Percentiles rank a stretch among this genome's conserved stretches.
Conservation (phyloP, 2,329 filamentous ascomycete genomes). For the Epichloe hybrida region DNA sequence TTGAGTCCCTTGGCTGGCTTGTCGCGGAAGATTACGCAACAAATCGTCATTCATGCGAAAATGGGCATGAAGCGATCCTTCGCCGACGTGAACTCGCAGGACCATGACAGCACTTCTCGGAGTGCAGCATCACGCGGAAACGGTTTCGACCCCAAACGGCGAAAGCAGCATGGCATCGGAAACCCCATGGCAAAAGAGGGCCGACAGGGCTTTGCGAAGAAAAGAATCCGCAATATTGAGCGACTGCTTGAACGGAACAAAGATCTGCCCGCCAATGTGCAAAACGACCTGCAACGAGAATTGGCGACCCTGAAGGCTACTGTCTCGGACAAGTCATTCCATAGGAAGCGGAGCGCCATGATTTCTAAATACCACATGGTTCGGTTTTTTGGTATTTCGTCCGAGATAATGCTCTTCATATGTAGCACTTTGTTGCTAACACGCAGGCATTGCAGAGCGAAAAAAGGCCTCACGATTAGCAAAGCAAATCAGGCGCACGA, state of each 20-base stretch:
- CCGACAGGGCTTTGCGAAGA: constrained; percentile 51
- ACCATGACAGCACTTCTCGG: not conserved
- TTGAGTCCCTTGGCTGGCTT: not conserved
- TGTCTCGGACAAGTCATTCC: constrained; percentile 42
- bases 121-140: not conserved
- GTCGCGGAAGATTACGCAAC: not conserved
- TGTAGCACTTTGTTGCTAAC: not conserved
- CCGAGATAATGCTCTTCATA: not conserved
- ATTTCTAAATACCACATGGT: constrained; percentile 74
- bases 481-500: constrained; percentile 49
- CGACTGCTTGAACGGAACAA: constrained; percentile 48
- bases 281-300: constrained; percentile 59
- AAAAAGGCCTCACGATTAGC: constrained; percentile 57
- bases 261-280: constrained; percentile 53
- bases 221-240: constrained; percentile 55
- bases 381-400: constrained; percentile 57
- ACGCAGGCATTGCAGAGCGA: constrained; percentile 35
- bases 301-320: constrained; percentile 53
- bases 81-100: constrained; percentile 14
- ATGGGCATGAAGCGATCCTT: constrained; percentile 21
- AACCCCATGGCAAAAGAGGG: constrained; percentile 32
- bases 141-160: constrained; percentile 15
- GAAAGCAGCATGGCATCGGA: constrained; percentile 18
- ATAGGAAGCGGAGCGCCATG: constrained; percentile 53
- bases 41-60: not conserved